Percentiles rank a stretch among this genome's conserved stretches.
Conservation (phyloP, 805 yeast genomes). For the Candida berthetii region DNA sequence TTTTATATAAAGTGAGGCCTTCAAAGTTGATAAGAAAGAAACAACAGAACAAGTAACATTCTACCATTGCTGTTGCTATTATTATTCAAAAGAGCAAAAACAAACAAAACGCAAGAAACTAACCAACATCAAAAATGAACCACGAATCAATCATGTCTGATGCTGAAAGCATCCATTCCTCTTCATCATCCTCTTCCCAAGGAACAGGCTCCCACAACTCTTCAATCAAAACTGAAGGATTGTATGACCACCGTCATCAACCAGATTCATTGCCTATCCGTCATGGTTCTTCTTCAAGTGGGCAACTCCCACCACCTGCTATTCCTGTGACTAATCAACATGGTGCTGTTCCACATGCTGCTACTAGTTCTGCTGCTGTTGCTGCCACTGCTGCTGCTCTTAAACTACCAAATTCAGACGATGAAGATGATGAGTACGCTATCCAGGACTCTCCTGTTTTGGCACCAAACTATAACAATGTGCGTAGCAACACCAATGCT, state of each 20-base stretch:
- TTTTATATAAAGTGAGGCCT: no score
- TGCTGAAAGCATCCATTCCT: slow-evolving; percentile 18
- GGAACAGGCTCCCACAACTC: slow-evolving; percentile 19
- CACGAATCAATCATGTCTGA: slow-evolving; percentile 16
- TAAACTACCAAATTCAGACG: background rate
- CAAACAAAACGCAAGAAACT: no score
- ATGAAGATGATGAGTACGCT: slow-evolving; percentile 13
- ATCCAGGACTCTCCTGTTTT: slow-evolving; percentile 8
- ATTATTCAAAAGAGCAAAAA: background rate
- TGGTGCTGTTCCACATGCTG: background rate
- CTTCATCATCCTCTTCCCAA: background rate
- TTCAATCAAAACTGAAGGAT: slow-evolving; percentile 33
- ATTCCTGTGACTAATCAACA: slow-evolving; percentile 2
- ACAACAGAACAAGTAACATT: background rate
- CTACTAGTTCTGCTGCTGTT: background rate
- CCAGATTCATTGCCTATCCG: slow-evolving; percentile 34
- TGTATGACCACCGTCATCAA: slow-evolving; percentile 44
- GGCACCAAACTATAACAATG: background rate
- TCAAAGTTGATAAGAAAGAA: no score
- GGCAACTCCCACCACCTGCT: slow-evolving; percentile 17
- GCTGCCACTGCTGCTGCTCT: background rate
- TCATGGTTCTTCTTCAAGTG: slow-evolving; percentile 15
- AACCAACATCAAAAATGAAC: no score
- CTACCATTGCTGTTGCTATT: background rate
- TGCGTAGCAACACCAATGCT: slow-evolving; percentile 2